Conservation (phyloP, 495 filamentous ascomycete genomes). For the Xylaria acuta region DNA sequence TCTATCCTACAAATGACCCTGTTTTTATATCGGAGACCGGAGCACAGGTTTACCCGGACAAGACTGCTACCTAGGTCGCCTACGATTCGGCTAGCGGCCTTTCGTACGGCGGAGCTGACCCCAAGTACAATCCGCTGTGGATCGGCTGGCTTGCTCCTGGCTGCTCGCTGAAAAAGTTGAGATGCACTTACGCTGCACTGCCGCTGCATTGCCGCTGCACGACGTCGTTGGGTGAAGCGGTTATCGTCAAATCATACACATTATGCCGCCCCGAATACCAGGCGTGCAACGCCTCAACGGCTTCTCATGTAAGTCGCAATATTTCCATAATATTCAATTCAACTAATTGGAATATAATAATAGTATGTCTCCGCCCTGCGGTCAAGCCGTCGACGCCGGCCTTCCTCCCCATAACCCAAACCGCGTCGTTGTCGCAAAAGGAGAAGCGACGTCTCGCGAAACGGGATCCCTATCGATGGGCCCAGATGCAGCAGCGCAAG, state of each 20-base stretch:
- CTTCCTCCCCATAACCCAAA: constrained; percentile 56
- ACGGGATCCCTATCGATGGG: constrained; percentile 70
- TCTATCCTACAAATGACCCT: neutral
- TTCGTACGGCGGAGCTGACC: neutral
- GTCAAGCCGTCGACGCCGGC: constrained; percentile 37
- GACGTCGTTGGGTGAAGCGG: neutral
- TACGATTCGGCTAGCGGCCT: neutral
- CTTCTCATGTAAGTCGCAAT: constrained; percentile 60
- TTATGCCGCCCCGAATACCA: constrained; percentile 79
- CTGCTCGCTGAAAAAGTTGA: constrained; percentile 25
- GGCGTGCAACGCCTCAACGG: constrained; percentile 66
- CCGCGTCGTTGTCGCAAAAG: constrained; percentile 53
- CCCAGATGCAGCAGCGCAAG: constrained; percentile 78
- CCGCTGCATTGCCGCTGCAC: neutral
- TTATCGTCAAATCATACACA: constrained; percentile 32
- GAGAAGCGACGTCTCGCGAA: constrained; percentile 57
- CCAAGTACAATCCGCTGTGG: neutral
- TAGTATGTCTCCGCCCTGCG: constrained; percentile 59
- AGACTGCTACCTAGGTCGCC: too few relatives aligned
- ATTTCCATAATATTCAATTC: constrained; percentile 10
- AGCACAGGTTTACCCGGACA: neutral
- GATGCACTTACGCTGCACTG: too few relatives aligned
- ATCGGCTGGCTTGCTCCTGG: constrained; percentile 16
- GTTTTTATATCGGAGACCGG: neutral
- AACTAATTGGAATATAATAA: constrained; percentile 28